Base-by-base conservation (phyloP, 352 stramenopile genomes). In the Pythium plurisporium region DNA sequence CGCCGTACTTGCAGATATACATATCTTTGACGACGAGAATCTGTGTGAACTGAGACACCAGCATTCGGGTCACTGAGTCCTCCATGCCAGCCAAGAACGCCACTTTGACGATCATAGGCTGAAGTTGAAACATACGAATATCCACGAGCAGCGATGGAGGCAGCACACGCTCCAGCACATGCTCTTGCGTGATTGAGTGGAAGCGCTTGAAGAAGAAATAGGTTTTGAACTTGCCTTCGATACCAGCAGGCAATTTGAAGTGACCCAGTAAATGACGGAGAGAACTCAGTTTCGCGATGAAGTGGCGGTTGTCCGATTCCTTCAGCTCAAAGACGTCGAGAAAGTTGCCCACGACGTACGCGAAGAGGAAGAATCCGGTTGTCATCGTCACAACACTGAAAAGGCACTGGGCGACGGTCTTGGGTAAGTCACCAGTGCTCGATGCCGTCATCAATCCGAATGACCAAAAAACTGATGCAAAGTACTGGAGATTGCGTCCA, bases 121-220 rank as follows among this genome's bases (percentile, higher is more conserved):
- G 63, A n/a, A 91, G 41, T 22, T 88, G 73, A 1, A 91, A 65
- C 64, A 88, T 73, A 10, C 79, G 71, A 23, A 88, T 86, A 49
- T 91, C 81, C 0, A 74, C 79, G 1, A 91, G 53, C 27, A 91
- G 48, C 22, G 81, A 89, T 7, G 79, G 79, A 6, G 81, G 79
- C 2, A 91, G 57, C 22, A 71, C 85, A n/a, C 73, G 67, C 48
- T 83, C 76, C 0, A 91, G 62, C 1, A 83, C 41, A 43, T 85
- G 63, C 51, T 91, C 81, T 57, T 91, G 73, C 0, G 80, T 86
- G 50, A 91, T 91, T 4, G 78, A 80, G 44, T 89, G 81, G 45
- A 78, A 91, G 2, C 72, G 71, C 38, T 82, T 81, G 50, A 89
- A 91, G 41, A 87, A 89, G 48, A 80, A 88, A 36, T 77, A 89